Percentiles rank a stretch among this genome's conserved stretches.
Evolutionary conservation across 2,329 filamentous ascomycete species (phyloP).

Genomic region (Coniella lustricola): DNA sequence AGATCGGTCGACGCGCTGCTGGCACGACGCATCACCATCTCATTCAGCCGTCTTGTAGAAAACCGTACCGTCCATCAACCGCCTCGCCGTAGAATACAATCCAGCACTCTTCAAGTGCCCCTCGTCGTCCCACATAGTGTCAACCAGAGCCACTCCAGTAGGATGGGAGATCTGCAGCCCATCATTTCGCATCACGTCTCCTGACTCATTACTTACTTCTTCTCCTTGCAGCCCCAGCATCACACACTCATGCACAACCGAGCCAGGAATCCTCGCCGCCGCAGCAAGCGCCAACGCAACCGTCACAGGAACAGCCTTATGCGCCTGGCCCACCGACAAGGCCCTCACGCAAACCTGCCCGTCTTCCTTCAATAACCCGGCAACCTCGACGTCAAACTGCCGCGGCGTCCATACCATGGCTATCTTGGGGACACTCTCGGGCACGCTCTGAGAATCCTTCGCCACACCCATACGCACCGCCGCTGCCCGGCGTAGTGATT

Average conservation of each 20-base stretch:
- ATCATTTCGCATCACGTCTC: constrained; percentile 14
- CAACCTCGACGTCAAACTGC: no score
- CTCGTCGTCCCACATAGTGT: constrained; percentile 29
- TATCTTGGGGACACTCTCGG: constrained; percentile 37
- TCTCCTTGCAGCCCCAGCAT: constrained; percentile 2
- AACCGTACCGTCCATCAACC: constrained; percentile 43
- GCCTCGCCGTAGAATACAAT: constrained; percentile 39
- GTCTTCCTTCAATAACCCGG: constrained; percentile 6
- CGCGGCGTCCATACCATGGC: constrained; percentile 33
- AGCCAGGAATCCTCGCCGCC: constrained; percentile 33
- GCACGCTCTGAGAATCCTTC: constrained; percentile 28
- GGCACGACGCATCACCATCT: no score
- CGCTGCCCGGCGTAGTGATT: constrained; percentile 30
- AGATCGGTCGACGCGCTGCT: no score
- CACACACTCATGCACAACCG: constrained; percentile 30
- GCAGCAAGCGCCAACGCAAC: constrained; percentile 34
- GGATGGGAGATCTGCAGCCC: constrained; percentile 38
- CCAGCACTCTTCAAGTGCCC: constrained; percentile 37
- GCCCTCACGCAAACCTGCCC: constrained; percentile 34
- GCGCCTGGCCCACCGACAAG: constrained; percentile 38
- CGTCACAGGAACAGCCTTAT: constrained; percentile 36
- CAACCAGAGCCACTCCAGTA: constrained; percentile 39
- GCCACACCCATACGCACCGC: constrained; percentile 34
- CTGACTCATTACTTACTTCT: no score
- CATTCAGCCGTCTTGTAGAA: constrained; percentile 29